Evolutionary conservation across 495 filamentous ascomycete genomes (phyloP), one percentile per base, ranked within the genome.

Genomic region (Massariosphaeria phaeospora): DNA sequence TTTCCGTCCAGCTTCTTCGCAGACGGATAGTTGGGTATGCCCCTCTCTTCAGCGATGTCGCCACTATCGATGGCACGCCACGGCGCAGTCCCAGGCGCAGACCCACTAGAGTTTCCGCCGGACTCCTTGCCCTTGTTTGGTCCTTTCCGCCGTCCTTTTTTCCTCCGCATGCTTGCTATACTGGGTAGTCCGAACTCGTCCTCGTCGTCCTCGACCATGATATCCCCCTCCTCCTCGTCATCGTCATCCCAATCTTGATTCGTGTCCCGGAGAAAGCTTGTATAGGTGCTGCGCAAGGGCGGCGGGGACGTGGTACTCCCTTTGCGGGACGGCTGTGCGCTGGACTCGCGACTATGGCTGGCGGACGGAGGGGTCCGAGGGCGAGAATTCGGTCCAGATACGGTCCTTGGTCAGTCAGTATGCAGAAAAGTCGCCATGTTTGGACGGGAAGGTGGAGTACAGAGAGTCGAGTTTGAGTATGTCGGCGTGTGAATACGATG

Each of bases 141-240:
- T 17, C 71, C 73, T 51, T 75, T 68, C 42, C 73, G 76, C 55
- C 77, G 77, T 55, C 73, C 77, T 63, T 86, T 85, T 63, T 86
- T 85, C 57, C 84, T 75, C 57, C 88, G 80, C 86, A 91, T 91
- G 63, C 84, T 95, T 13, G 88, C 82, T 60, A 96, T 78, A 63
- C 89, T 95, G 11, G 90, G 90, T 25, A 96, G 76, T 7, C 90
- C 90, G 69, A 96, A 96, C 63, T 96, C 90, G 70, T 96, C 90
- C 59, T 91, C 90, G 62, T 94, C 90, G 56, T 89, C 85, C 46
- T 86, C 86, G 66, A 85, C 89, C 38, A 79, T 79, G 69, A 88
- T 82, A 20, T 64, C 62, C 12, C 49, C 59, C 8, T 62, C 62
- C 15, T 66, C 65, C 42, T 84, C 81, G 36, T 88, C 79, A 33